Evolutionary conservation across 192 early-diverging fungal genomes (phyloP).

Genomic region (Podila minutissima): DNA sequence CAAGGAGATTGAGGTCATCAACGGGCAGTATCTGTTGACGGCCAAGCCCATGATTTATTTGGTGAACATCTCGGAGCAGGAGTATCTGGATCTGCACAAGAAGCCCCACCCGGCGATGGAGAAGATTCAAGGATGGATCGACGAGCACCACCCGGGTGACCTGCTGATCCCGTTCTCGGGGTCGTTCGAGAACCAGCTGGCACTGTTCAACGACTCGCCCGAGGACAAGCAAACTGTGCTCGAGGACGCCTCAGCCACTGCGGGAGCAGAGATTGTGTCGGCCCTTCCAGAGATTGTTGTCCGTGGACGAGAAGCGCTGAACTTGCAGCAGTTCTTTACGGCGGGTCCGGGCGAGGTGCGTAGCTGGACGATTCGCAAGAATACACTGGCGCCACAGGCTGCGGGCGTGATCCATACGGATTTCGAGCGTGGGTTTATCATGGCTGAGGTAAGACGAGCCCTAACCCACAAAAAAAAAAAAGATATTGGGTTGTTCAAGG

Average conservation of each 20-base stretch:
- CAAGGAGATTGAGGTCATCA: constrained; percentile 78
- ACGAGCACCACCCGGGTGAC: constrained; percentile 72
- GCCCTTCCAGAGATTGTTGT: constrained; percentile 74
- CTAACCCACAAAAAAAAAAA: not conserved
- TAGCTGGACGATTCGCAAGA: constrained; percentile 76
- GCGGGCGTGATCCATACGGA: constrained; percentile 75
- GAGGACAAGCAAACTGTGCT: constrained; percentile 65
- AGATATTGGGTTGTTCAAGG: not conserved
- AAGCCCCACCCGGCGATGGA: constrained; percentile 48
- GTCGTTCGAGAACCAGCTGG: constrained; percentile 48
- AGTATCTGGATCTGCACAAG: constrained; percentile 62
- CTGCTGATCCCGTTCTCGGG: constrained; percentile 80
- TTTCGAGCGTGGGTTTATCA: constrained; percentile 82
- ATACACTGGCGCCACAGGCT: constrained; percentile 78
- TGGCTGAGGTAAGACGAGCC: constrained; percentile 67
- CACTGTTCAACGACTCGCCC: constrained; percentile 45
- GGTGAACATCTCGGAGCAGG: constrained; percentile 75
- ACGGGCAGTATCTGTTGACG: constrained; percentile 75
- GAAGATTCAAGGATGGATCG: constrained; percentile 77
- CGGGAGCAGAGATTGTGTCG: constrained; percentile 47
- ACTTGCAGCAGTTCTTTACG: constrained; percentile 80
- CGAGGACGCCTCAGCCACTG: constrained; percentile 60
- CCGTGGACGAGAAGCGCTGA: constrained; percentile 74
- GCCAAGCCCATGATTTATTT: constrained; percentile 84
- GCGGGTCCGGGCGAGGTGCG: constrained; percentile 82